Percentiles rank a stretch among this genome's conserved stretches.
phyloP scores from a whole-genome alignment of 2,329 filamentous ascomycete species.

The Colletotrichum sp. region DNA sequence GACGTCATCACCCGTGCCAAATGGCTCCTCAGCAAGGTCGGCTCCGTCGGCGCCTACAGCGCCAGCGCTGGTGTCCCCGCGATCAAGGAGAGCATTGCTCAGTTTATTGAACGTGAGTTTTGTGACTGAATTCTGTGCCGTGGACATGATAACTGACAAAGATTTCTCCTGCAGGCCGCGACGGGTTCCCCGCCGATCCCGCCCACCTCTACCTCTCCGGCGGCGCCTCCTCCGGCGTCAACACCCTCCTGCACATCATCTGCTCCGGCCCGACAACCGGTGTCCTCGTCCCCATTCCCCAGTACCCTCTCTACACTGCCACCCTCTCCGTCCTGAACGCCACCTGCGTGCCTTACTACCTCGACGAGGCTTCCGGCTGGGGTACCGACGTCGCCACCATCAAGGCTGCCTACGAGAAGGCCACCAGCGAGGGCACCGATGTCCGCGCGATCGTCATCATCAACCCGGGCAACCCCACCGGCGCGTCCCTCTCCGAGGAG shows the following conservation, averaged over 20 bases:
- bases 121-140: neutral
- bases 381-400: conserved; percentile 86
- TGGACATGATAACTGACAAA: conserved; percentile 2
- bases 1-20: conserved; percentile 88
- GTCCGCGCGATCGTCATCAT: conserved; percentile 95
- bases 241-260: conserved; percentile 89
- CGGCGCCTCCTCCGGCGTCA: conserved; percentile 93
- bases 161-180: conserved; percentile 62
- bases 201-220: conserved; percentile 88
- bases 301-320: conserved; percentile 97
- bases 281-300: conserved; percentile 89
- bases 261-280: conserved; percentile 79
- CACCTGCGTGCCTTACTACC: conserved; percentile 88
- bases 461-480: conserved; percentile 98
- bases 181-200: conserved; percentile 84
- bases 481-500: conserved; percentile 78
- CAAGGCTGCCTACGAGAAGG: conserved; percentile 73
- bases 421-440: conserved; percentile 78
- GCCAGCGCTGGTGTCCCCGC: conserved; percentile 87
- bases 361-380: conserved; percentile 88
- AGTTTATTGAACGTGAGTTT: conserved; percentile 83
- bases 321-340: conserved; percentile 87
- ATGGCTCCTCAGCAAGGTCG: conserved; percentile 80
- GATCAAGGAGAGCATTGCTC: conserved; percentile 88
- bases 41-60: conserved; percentile 95